Percentiles rank a stretch among this genome's conserved stretches.
Evolutionary conservation across 23 red algal genomes (phyloP).

Genomic region (Agarophyton chilense): DNA sequence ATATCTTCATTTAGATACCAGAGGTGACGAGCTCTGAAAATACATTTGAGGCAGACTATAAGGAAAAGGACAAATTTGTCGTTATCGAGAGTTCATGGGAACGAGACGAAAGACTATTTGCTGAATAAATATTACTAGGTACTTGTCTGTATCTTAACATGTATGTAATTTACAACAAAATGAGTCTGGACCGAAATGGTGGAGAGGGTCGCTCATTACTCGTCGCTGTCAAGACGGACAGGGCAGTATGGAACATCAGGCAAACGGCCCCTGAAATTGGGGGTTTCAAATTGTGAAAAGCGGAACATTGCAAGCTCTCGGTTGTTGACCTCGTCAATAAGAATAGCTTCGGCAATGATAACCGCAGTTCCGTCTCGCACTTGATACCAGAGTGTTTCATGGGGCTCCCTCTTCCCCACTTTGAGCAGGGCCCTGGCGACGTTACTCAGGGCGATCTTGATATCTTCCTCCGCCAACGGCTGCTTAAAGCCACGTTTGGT

Average conservation of each 20-base stretch:
- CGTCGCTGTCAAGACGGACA: not conserved
- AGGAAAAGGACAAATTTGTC: not conserved
- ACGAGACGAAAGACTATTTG: not conserved
- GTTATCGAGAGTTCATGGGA: not conserved
- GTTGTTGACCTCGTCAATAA: constrained; percentile 80
- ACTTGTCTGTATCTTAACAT: not conserved
- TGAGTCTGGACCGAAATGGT: not conserved
- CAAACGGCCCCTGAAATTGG: constrained; percentile 75
- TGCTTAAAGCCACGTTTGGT: constrained; percentile 56
- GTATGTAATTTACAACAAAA: not conserved
- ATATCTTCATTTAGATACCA: no score
- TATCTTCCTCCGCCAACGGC: constrained; percentile 32
- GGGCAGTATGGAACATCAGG: constrained; percentile 66
- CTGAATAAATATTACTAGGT: not conserved
- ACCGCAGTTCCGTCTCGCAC: constrained; percentile 46
- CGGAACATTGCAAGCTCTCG: constrained; percentile 48
- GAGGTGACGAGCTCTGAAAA: no score
- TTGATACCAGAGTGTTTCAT: constrained; percentile 73
- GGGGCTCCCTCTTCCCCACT: constrained; percentile 10
- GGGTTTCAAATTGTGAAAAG: constrained; percentile 77
- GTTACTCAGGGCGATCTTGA: constrained; percentile 27
- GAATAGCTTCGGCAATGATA: constrained; percentile 66
- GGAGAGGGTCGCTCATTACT: not conserved
- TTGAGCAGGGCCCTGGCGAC: constrained; percentile 49
- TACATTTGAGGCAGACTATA: no score